Conservation (phyloP, 2,329 filamentous ascomycete genomes). For the Penicillium sp. region DNA sequence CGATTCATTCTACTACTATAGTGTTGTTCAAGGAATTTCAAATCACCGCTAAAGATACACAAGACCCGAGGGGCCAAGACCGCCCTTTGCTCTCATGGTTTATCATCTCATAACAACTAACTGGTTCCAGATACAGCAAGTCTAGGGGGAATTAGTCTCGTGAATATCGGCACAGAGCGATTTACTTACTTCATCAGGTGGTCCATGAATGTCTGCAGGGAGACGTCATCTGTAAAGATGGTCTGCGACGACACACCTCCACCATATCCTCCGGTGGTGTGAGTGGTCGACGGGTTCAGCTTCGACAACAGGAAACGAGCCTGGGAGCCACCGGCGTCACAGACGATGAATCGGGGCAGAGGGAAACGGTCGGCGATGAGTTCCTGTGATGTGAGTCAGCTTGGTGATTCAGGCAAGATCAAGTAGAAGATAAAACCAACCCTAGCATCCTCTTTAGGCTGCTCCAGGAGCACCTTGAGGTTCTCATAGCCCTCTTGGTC, state of each 20-base stretch:
- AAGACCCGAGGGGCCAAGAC: slow-evolving; percentile 34
- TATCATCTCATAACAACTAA: slow-evolving; percentile 37
- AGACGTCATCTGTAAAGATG: slow-evolving; percentile 98
- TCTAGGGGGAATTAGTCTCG: slow-evolving; percentile 36
- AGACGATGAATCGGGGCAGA: slow-evolving; percentile 97
- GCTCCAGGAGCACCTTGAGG: slow-evolving; percentile 80
- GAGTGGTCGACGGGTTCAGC: slow-evolving; percentile 94
- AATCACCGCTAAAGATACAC: slow-evolving; percentile 46
- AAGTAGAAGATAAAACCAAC: slow-evolving; percentile 52
- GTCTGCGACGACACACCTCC: slow-evolving; percentile 90
- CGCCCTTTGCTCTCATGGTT: slow-evolving; percentile 35
- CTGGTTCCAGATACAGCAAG: slow-evolving; percentile 52
- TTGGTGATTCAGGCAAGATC: not conserved
- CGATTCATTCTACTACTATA: slow-evolving; percentile 35
- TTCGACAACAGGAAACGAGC: slow-evolving; percentile 96
- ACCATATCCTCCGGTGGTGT: slow-evolving; percentile 88
- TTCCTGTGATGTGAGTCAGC: slow-evolving; percentile 56
- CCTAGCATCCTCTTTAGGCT: slow-evolving; percentile 93
- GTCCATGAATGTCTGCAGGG: slow-evolving; percentile 98
- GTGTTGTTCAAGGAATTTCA: slow-evolving; percentile 24
- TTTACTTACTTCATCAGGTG: slow-evolving; percentile 91
- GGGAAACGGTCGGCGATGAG: slow-evolving; percentile 97
- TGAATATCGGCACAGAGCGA: not conserved
- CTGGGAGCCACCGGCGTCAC: slow-evolving; percentile 96
- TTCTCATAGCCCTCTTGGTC: slow-evolving; percentile 98